phyloP scores from a whole-genome alignment of 2,329 filamentous ascomycete species.

The Fusarium penzigii region DNA sequence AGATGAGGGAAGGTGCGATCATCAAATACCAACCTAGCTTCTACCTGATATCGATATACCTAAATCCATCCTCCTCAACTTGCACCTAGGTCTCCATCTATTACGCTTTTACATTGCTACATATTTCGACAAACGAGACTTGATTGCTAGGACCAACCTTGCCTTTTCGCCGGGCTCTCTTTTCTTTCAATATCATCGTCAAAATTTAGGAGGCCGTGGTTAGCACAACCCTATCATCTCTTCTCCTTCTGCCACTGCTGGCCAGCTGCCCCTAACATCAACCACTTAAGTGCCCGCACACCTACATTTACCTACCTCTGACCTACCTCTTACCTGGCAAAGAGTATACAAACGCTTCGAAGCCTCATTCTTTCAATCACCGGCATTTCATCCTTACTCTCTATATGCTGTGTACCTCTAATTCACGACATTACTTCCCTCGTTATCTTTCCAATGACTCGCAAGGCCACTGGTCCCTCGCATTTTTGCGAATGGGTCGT shows the following conservation, averaged over 20 bases:
- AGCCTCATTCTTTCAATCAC: not conserved
- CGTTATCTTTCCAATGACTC: slow-evolving; percentile 2
- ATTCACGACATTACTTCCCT: not conserved
- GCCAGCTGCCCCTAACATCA: not conserved
- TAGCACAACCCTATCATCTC: not conserved
- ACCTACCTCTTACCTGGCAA: not conserved
- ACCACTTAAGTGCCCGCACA: no score
- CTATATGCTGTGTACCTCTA: not conserved
- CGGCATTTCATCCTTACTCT: not conserved
- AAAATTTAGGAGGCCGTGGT: no score
- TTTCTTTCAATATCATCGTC: not conserved
- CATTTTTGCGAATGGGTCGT: slow-evolving; percentile 45
- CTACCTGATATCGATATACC: not conserved
- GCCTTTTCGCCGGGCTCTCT: not conserved
- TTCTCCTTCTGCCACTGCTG: not conserved
- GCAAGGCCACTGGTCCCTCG: slow-evolving; percentile 21
- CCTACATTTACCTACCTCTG: not conserved
- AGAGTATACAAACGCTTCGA: not conserved
- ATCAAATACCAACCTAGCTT: not conserved
- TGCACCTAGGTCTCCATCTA: not conserved
- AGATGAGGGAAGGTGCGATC: not conserved
- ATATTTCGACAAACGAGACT: no score
- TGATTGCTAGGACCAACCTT: not conserved
- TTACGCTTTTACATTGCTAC: not conserved
- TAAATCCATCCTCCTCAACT: not conserved